phyloP scores from a whole-genome alignment of 805 yeast species.

The Wickerhamomyces ciferrii region DNA sequence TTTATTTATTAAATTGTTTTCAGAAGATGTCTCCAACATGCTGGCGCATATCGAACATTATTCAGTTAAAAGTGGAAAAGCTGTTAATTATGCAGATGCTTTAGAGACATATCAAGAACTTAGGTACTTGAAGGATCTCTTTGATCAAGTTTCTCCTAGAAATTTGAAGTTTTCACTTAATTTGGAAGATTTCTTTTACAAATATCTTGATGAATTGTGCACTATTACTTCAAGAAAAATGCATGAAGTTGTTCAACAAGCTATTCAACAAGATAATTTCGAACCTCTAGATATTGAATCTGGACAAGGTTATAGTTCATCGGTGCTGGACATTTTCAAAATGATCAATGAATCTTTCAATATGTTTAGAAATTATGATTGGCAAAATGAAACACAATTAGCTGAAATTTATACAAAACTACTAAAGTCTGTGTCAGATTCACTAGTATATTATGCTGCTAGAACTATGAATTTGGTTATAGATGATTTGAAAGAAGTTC shows the following conservation, averaged over 20 bases:
- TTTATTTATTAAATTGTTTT: slow-evolving; percentile 45
- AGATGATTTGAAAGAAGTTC: slow-evolving; percentile 30
- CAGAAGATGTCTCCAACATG: slow-evolving; percentile 47
- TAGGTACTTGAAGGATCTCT: slow-evolving; percentile 46
- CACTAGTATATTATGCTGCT: slow-evolving; percentile 46
- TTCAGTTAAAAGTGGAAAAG: slow-evolving; percentile 22
- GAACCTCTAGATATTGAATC: slow-evolving; percentile 42
- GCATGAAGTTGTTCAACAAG: slow-evolving; percentile 41
- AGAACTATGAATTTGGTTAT: slow-evolving; percentile 29
- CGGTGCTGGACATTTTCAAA: slow-evolving; percentile 64
- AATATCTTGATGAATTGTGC: slow-evolving; percentile 36
- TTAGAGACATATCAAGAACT: slow-evolving; percentile 50
- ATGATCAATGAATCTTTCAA: slow-evolving; percentile 53
- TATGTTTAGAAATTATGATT: slow-evolving; percentile 53
- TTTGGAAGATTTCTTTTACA: slow-evolving; percentile 51
- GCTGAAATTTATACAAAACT: slow-evolving; percentile 58
- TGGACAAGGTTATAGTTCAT: slow-evolving; percentile 42
- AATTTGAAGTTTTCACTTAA: slow-evolving; percentile 40
- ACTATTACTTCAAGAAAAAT: slow-evolving; percentile 40
- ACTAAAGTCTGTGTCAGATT: slow-evolving; percentile 58
- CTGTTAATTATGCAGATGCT: slow-evolving; percentile 49
- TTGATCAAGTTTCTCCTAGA: slow-evolving; percentile 39
- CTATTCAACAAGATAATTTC: slow-evolving; percentile 55
- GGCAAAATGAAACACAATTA: slow-evolving; percentile 61
- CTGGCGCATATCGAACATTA: slow-evolving; percentile 43